These are phyloP conservation scores for Schwanniomyces etchellsii DNA, from an alignment of 1,139 yeast genomes.

Conservation along the genomic window DNA sequence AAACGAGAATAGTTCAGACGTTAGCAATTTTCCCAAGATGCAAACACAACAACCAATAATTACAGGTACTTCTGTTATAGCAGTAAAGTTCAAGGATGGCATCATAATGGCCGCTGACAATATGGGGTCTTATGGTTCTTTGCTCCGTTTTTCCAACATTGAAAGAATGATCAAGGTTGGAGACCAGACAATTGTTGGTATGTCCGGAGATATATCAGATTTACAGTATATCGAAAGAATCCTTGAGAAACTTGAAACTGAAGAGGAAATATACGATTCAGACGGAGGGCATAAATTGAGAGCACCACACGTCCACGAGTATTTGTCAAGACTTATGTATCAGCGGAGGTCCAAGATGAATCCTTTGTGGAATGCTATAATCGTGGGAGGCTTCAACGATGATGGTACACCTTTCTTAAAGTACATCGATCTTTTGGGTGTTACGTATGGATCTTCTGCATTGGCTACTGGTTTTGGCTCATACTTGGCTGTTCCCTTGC, in stretches of 20 bases:
- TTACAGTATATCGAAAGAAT: conserved; percentile 75
- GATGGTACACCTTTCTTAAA: conserved; percentile 64
- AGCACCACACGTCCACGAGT: conserved; percentile 86
- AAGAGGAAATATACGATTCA: conserved; percentile 74
- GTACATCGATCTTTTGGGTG: conserved; percentile 89
- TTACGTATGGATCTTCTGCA: conserved; percentile 81
- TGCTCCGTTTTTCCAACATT: conserved; percentile 78
- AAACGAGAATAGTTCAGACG: conserved; percentile 9
- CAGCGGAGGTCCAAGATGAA: conserved; percentile 87
- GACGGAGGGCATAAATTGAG: conserved; percentile 69
- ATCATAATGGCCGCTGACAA: conserved; percentile 94
- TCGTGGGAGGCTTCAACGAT: conserved; percentile 85
- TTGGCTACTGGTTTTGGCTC: conserved; percentile 97
- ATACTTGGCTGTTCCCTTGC: conserved; percentile 85
- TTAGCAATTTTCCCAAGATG: conserved; percentile 55
- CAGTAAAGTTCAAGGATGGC: conserved; percentile 85
- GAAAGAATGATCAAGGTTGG: conserved; percentile 87
- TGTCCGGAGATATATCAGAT: conserved; percentile 94
- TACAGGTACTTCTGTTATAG: conserved; percentile 94
- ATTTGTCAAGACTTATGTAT: conserved; percentile 79
- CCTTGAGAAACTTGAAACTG: conserved; percentile 68
- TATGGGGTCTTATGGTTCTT: conserved; percentile 88
- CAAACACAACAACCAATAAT: conserved; percentile 93
- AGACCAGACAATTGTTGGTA: conserved; percentile 79
- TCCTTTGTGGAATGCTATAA: conserved; percentile 92